Percentiles rank a stretch among this genome's conserved stretches.
phyloP scores from a whole-genome alignment of 495 filamentous ascomycete genomes.

The Rhizodiscina lignyota region DNA sequence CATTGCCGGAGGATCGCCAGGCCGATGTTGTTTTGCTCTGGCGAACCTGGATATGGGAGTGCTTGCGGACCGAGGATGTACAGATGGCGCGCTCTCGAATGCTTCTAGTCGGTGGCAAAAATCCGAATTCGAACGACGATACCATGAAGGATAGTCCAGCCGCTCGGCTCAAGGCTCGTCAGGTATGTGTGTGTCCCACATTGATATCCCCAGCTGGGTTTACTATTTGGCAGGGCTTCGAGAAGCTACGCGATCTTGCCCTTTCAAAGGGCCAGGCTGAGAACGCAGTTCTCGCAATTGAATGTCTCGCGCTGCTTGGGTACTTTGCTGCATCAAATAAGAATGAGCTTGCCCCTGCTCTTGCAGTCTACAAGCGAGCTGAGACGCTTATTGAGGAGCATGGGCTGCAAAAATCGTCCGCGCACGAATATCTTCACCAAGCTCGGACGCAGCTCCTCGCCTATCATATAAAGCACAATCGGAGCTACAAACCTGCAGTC shows the following conservation, averaged over 20 bases:
- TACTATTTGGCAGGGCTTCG: background rate
- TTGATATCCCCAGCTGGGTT: background rate
- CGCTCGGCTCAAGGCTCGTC: background rate
- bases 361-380: too few relatives aligned
- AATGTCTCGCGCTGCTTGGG: too few relatives aligned
- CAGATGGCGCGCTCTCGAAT: background rate
- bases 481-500: conserved; percentile 42
- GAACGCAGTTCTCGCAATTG: too few relatives aligned
- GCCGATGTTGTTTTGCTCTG: background rate
- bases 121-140: background rate
- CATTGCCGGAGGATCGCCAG: background rate
- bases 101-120: background rate
- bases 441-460: conserved; percentile 40
- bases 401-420: too few relatives aligned
- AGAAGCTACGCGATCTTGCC: background rate
- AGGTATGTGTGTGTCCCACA: background rate
- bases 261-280: background rate
- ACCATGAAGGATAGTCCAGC: background rate
- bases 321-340: too few relatives aligned
- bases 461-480: conserved; percentile 38
- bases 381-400: conserved; percentile 2
- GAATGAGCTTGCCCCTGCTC: too few relatives aligned
- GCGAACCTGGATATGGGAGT: background rate
- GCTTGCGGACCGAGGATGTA: background rate
- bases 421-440: conserved; percentile 21